phyloP scores from a whole-genome alignment of 768 basidiomycete species.

The Fibroporia radiculosa region DNA sequence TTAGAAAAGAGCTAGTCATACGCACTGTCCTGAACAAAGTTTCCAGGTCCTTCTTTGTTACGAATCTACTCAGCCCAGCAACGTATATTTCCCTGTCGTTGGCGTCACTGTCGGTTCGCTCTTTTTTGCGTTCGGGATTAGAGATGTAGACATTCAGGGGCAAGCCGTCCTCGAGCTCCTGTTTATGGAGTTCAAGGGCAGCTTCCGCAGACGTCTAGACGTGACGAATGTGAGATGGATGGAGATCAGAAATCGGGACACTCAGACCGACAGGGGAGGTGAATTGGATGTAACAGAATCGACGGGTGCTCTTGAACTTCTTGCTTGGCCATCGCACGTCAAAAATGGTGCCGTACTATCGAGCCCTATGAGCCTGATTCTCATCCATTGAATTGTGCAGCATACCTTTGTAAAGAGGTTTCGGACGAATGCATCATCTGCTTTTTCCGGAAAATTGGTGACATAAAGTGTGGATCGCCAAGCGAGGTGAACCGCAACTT shows the following conservation, averaged over 20 bases:
- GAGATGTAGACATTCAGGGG: slow-evolving; percentile 77
- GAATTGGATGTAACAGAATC: slow-evolving; percentile 95
- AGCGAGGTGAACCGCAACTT: slow-evolving; percentile 80
- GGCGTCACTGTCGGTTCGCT: slow-evolving; percentile 82
- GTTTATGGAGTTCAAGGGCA: slow-evolving; percentile 75
- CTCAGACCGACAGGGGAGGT: slow-evolving; percentile 57
- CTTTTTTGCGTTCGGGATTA: slow-evolving; percentile 83
- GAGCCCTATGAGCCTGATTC: slow-evolving; percentile 3
- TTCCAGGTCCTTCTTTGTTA: slow-evolving; percentile 68
- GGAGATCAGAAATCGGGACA: not conserved
- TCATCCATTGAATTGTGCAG: slow-evolving; percentile 1
- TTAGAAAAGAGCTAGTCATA: not conserved
- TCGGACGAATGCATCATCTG: slow-evolving; percentile 71
- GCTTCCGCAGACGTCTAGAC: slow-evolving; percentile 56
- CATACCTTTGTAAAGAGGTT: slow-evolving; percentile 72
- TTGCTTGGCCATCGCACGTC: slow-evolving; percentile 98
- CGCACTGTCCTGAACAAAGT: slow-evolving; percentile 73
- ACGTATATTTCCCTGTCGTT: slow-evolving; percentile 84
- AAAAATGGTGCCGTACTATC: slow-evolving; percentile 82
- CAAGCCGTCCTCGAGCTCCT: slow-evolving; percentile 62
- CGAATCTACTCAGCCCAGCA: slow-evolving; percentile 74
- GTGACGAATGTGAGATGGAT: not conserved
- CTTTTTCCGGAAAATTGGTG: slow-evolving; percentile 87
- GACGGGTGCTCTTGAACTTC: slow-evolving; percentile 83
- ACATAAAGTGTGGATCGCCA: slow-evolving; percentile 95